Percentiles rank a stretch among this genome's conserved stretches.
Conservation (phyloP, 2,329 filamentous ascomycete genomes). For the Cytospora paraplurivora region DNA sequence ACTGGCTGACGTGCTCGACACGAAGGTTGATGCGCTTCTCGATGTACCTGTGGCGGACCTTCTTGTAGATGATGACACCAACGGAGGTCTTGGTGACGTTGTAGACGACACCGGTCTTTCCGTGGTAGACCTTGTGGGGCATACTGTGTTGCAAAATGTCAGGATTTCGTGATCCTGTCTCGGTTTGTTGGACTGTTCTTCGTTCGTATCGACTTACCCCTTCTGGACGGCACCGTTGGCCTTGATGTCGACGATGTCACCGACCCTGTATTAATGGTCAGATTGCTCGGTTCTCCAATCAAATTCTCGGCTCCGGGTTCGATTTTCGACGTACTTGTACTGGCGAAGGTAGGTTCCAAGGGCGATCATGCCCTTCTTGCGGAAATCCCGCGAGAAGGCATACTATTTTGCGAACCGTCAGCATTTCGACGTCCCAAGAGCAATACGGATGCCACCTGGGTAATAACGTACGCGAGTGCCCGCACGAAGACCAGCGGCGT, state of each 20-base stretch:
- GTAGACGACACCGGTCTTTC: conserved; percentile 97
- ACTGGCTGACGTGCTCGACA: conserved; percentile 94
- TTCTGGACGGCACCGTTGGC: conserved; percentile 98
- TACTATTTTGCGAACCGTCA: conserved; percentile 54
- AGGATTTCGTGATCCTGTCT: conserved; percentile 34
- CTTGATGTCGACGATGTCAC: conserved; percentile 98
- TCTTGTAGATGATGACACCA: conserved; percentile 99
- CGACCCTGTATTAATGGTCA: conserved; percentile 63
- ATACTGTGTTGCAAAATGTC: conserved; percentile 62
- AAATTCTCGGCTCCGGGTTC: conserved; percentile 13
- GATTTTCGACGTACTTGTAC: conserved; percentile 70
- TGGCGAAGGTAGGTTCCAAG: conserved; percentile 92
- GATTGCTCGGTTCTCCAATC: conserved; percentile 11
- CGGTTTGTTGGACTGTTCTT: conserved; percentile 17
- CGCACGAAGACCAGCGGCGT: conserved; percentile 82
- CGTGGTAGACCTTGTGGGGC: conserved; percentile 99
- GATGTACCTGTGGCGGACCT: conserved; percentile 98
- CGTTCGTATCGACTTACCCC: conserved; percentile 66
- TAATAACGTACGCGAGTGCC: conserved; percentile 74
- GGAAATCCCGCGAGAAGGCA: conserved; percentile 93
- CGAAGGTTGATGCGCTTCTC: conserved; percentile 99
- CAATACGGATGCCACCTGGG: conserved; percentile 22
- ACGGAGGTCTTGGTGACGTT: conserved; percentile 98
- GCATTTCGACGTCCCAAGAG: conserved; percentile 36
- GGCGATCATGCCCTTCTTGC: conserved; percentile 91